These are phyloP conservation scores for Leccinum subspadiceum DNA, from an alignment of 1,284 basidiomycete species.

Conservation along the genomic window DNA sequence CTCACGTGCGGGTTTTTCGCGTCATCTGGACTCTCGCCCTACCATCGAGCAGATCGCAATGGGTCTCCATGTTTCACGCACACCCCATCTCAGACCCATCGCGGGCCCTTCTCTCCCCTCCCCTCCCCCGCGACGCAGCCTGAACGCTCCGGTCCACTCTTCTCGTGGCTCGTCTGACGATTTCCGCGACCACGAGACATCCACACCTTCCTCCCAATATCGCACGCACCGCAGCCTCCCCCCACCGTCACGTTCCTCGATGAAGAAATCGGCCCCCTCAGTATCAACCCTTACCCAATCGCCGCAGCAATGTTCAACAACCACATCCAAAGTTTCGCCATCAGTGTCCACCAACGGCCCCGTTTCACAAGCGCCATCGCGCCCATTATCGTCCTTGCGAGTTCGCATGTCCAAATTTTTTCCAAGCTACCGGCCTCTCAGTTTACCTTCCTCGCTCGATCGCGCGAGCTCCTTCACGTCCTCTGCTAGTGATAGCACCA, in stretches of 20 bases:
- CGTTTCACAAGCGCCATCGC: slow-evolving; percentile 37
- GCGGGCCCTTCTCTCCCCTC: slow-evolving; percentile 19
- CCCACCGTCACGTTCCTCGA: slow-evolving; percentile 55
- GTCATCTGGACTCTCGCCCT: slow-evolving; percentile 49
- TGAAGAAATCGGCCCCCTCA: slow-evolving; percentile 49
- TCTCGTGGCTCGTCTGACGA: slow-evolving; percentile 14
- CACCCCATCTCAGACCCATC: slow-evolving; percentile 57
- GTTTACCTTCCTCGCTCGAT: slow-evolving; percentile 37
- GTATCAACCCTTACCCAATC: slow-evolving; percentile 34
- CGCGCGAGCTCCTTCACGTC: slow-evolving; percentile 35
- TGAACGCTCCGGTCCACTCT: slow-evolving; percentile 10
- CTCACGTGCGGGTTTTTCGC: slow-evolving; percentile 39
- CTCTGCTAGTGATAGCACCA: slow-evolving; percentile 38
- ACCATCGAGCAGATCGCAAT: slow-evolving; percentile 73
- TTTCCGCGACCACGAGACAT: slow-evolving; percentile 25
- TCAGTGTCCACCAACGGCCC: slow-evolving; percentile 49
- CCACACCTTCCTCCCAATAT: slow-evolving; percentile 27
- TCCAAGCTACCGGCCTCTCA: slow-evolving; percentile 40
- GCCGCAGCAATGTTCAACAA: slow-evolving; percentile 28
- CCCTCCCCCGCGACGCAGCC: slow-evolving; percentile 21
- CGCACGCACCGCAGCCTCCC: slow-evolving; percentile 39
- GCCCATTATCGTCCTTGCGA: slow-evolving; percentile 41
- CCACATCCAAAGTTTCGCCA: slow-evolving; percentile 39
- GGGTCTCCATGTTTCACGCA: slow-evolving; percentile 71
- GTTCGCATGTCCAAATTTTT: slow-evolving; percentile 52